These are phyloP conservation scores for Trypanosoma lewisi DNA, from an alignment of 208 protist genomes.

Conservation along the genomic window DNA sequence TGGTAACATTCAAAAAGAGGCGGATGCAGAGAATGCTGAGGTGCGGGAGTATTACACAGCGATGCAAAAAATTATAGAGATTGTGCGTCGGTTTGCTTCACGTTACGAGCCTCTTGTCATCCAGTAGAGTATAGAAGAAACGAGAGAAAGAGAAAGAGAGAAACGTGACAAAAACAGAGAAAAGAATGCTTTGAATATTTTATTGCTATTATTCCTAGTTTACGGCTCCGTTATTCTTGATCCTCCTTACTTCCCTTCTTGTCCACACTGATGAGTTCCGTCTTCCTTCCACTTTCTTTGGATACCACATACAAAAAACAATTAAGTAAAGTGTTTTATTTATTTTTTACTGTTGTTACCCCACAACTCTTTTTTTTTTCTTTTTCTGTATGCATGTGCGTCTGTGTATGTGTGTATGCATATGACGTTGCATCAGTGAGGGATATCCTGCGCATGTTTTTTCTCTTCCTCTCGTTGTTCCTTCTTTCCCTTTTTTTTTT, in stretches of 20 bases:
- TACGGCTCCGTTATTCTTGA: too few relatives aligned
- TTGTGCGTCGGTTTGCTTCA: slow-evolving; percentile 58
- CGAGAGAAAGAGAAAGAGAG: background rate
- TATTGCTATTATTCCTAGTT: too few relatives aligned
- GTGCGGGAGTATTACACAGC: slow-evolving; percentile 51
- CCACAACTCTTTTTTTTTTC: too few relatives aligned
- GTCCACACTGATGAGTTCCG: too few relatives aligned
- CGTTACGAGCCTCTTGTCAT: slow-evolving; percentile 64
- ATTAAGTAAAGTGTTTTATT: too few relatives aligned
- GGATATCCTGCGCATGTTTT: background rate
- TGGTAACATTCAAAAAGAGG: slow-evolving; percentile 70
- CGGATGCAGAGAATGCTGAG: slow-evolving; percentile 36
- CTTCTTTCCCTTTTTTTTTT: too few relatives aligned
- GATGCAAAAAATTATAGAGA: slow-evolving; percentile 62
- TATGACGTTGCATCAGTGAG: background rate
- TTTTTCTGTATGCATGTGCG: background rate
- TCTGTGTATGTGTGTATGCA: background rate
- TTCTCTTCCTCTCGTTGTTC: background rate
- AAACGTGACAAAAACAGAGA: too few relatives aligned
- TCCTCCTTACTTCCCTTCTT: too few relatives aligned
- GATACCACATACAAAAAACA: too few relatives aligned
- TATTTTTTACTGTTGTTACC: too few relatives aligned
- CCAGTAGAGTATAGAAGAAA: background rate
- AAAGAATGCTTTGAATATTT: too few relatives aligned
- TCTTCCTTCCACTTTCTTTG: background rate